These are phyloP conservation scores for Boletellus dicymbophilus DNA, from an alignment of 1,284 basidiomycete species.

Conservation along the genomic window DNA sequence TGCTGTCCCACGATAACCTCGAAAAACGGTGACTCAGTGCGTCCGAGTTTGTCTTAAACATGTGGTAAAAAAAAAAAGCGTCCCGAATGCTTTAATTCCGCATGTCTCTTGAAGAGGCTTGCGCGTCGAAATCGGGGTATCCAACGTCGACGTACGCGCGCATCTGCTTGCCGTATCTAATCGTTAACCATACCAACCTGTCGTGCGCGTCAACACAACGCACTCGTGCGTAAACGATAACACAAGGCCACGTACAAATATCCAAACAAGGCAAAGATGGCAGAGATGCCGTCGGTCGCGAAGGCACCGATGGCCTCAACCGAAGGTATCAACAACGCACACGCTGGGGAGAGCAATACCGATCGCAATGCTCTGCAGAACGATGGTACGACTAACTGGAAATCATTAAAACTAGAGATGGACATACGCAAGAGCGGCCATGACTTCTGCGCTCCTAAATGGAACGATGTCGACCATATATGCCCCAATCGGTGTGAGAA, in stretches of 20 bases:
- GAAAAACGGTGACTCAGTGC: too few relatives aligned
- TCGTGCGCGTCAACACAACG: conserved; percentile 6
- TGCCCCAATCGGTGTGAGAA: conserved; percentile 52
- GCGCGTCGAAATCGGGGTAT: conserved; percentile 30
- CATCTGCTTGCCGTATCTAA: conserved; percentile 47
- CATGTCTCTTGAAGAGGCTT: too few relatives aligned
- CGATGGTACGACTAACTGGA: not conserved
- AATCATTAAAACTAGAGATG: not conserved
- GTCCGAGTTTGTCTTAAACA: too few relatives aligned
- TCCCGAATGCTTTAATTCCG: too few relatives aligned
- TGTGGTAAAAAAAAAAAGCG: too few relatives aligned
- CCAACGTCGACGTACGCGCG: conserved; percentile 49
- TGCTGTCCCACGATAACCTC: too few relatives aligned
- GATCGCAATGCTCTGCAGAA: conserved; percentile 44
- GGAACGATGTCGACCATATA: conserved; percentile 61
- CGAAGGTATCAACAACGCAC: conserved; percentile 37
- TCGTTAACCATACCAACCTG: conserved; percentile 43
- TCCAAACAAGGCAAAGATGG: conserved; percentile 44
- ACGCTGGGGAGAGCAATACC: conserved; percentile 30
- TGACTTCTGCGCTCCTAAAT: conserved; percentile 51
- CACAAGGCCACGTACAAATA: conserved; percentile 42
- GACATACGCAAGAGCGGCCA: conserved; percentile 43
- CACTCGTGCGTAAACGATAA: not conserved
- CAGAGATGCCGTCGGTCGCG: conserved; percentile 49
- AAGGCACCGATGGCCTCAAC: conserved; percentile 56